These are phyloP conservation scores for Candida hungchunana DNA, from an alignment of 805 yeast genomes.

Conservation along the genomic window DNA sequence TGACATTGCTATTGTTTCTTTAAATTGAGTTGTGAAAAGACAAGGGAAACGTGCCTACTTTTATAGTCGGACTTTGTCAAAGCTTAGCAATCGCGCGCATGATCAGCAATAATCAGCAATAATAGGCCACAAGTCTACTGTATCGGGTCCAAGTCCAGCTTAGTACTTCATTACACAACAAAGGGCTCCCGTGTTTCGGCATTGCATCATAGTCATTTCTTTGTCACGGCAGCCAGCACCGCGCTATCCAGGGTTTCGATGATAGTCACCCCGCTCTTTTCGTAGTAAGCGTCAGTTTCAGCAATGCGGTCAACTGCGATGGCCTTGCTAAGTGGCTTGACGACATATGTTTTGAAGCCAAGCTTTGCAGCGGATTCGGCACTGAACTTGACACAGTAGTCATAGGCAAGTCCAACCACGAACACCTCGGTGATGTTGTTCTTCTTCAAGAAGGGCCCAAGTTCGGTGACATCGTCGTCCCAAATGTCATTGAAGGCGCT, in stretches of 20 bases:
- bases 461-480: slow-evolving; percentile 65
- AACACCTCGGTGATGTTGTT: slow-evolving; percentile 55
- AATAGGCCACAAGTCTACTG: too few species aligned
- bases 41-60: not conserved
- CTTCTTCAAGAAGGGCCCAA: slow-evolving; percentile 43
- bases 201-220: too few species aligned
- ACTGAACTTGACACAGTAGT: slow-evolving; percentile 77
- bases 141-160: too few species aligned
- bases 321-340: slow-evolving; percentile 51
- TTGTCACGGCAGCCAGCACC: slow-evolving; percentile 1
- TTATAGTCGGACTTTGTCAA: slow-evolving; percentile 2
- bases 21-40: not conserved
- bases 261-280: slow-evolving; percentile 30
- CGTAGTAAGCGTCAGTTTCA: slow-evolving; percentile 34
- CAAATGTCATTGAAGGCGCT: slow-evolving; percentile 84
- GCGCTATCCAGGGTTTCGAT: slow-evolving; percentile 16
- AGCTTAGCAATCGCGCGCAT: slow-evolving; percentile 6
- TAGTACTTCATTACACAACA: too few species aligned
- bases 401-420: slow-evolving; percentile 82
- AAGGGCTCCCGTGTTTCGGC: too few species aligned
- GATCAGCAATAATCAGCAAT: too few species aligned
- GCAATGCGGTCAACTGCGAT: slow-evolving; percentile 43
- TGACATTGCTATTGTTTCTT: too few species aligned
- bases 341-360: slow-evolving; percentile 64
- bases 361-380: slow-evolving; percentile 60